Evolutionary conservation across 2,329 filamentous ascomycete genomes (phyloP), one percentile per base, ranked within the genome.

Genomic region (Phaeoacremonium minimum): DNA sequence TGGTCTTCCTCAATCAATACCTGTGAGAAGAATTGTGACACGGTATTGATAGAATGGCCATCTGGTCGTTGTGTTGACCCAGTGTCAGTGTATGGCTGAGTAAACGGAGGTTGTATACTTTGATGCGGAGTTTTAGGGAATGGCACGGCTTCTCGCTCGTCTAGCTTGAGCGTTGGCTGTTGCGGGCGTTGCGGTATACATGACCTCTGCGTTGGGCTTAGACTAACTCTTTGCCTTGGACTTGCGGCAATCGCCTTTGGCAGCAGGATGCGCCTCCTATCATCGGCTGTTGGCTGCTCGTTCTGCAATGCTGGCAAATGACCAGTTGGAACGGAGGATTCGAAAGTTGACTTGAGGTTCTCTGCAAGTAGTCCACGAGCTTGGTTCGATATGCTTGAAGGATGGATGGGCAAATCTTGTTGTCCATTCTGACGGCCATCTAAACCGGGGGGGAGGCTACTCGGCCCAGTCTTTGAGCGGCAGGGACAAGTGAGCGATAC

Each of bases 211-310:
- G 53, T 41, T 16, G 51, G 41, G 32, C 56, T 53, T 41, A 52
- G 46, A 9, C 51, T 47, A 30, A 55, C 51, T 26, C 40, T 44
- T 13, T 60, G 56, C 18, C 66, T 66, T 11, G 74, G 49, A 47
- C 73, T 78, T 14, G 69, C 61, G 17, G 71, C 64, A 42, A 77
- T 70, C 28, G 79, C 80, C 44, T 70, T 67, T 1, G 79, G 75
- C 9, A 73, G 79, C 42, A 80, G 50, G n/a, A 77, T 69, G 19
- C 70, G 69, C 44, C 76, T 63, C 37, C 60, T 32, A 35, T 35
- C 26, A 7, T 46, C n/a, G n/a, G n/a, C 39, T 8, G 48, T 45
- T 7, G 61, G 58, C 13, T 60, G 62, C 18, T 46, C 52, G 28
- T 51, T 55, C 8, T 56, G 54, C n/a, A 41, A 37, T 22, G 49